Conservation (phyloP, 129 eudicot genomes). For the Tanacetum coccineum region DNA sequence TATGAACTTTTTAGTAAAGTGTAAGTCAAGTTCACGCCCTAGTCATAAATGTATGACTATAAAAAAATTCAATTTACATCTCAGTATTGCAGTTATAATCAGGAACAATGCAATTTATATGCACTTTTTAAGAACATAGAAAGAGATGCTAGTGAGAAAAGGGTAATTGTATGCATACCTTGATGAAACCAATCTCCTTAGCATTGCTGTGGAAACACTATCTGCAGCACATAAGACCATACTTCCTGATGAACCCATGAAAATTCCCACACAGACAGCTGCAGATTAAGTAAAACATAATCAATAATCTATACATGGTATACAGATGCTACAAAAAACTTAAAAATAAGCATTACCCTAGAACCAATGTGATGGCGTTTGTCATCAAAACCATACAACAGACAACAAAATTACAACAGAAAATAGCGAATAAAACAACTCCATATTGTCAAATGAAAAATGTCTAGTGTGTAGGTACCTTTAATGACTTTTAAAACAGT, state of each 20-base stretch:
- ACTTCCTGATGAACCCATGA: slow-evolving; percentile 66
- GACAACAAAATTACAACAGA: not conserved
- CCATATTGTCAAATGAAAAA: no score
- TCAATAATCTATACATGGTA: not conserved
- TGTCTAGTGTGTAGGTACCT: no score
- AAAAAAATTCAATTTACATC: not conserved
- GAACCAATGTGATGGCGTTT: not conserved
- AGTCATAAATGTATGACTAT: not conserved
- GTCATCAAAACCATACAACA: not conserved
- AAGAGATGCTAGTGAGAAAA: not conserved
- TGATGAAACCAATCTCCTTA: slow-evolving; percentile 86
- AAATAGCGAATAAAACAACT: no score
- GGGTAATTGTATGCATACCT: slow-evolving; percentile 33
- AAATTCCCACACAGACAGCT: slow-evolving; percentile 92
- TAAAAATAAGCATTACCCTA: not conserved
- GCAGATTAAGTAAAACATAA: slow-evolving; percentile 17
- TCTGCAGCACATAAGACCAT: slow-evolving; percentile 83
- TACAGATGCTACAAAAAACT: not conserved
- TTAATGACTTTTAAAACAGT: no score
- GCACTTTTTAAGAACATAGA: not conserved
- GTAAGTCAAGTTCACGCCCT: no score
- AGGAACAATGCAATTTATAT: not conserved
- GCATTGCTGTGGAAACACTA: slow-evolving; percentile 92
- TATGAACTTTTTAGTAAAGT: no score
- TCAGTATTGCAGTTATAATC: not conserved